Evolutionary conservation across 2,329 filamentous ascomycete genomes (phyloP).

Genomic region (Botrytis fragariae): DNA sequence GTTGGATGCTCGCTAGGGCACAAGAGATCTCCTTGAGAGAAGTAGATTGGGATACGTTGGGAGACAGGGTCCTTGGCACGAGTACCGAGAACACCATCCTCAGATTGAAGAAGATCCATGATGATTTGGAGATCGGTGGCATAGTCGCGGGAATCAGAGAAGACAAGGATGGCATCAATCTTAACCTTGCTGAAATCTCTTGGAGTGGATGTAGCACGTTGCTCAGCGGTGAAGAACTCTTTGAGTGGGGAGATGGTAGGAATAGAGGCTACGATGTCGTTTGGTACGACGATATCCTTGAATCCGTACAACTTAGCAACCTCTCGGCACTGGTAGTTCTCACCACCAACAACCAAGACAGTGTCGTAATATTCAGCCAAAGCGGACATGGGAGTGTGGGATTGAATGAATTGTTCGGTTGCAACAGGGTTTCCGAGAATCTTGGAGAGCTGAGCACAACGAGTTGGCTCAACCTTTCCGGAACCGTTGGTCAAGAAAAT

Average conservation of each 20-base stretch:
- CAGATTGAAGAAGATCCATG: slow-evolving; percentile 66
- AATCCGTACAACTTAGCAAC: slow-evolving; percentile 73
- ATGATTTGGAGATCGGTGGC: slow-evolving; percentile 75
- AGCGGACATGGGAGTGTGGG: slow-evolving; percentile 74
- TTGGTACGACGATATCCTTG: slow-evolving; percentile 69
- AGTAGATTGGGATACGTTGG: slow-evolving; percentile 72
- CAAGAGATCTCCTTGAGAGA: slow-evolving; percentile 62
- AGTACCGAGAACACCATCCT: slow-evolving; percentile 65
- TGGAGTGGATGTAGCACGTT: slow-evolving; percentile 59
- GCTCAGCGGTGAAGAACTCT: slow-evolving; percentile 61
- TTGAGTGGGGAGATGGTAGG: slow-evolving; percentile 67
- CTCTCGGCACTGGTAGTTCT: slow-evolving; percentile 71
- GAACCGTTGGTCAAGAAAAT: slow-evolving; percentile 75
- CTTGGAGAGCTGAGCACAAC: slow-evolving; percentile 63
- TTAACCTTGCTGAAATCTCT: slow-evolving; percentile 66
- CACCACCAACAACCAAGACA: slow-evolving; percentile 72
- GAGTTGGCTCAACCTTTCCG: slow-evolving; percentile 65
- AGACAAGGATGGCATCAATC: slow-evolving; percentile 73
- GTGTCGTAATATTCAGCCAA: slow-evolving; percentile 65
- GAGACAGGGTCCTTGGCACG: slow-evolving; percentile 62
- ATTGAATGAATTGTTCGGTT: slow-evolving; percentile 74
- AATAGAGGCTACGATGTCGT: slow-evolving; percentile 71
- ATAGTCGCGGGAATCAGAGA: slow-evolving; percentile 72
- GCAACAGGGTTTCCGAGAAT: slow-evolving; percentile 64
- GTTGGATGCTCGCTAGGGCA: slow-evolving; percentile 64